Conservation (phyloP, 1,284 basidiomycete genomes). For the Polyporus tsugae region DNA sequence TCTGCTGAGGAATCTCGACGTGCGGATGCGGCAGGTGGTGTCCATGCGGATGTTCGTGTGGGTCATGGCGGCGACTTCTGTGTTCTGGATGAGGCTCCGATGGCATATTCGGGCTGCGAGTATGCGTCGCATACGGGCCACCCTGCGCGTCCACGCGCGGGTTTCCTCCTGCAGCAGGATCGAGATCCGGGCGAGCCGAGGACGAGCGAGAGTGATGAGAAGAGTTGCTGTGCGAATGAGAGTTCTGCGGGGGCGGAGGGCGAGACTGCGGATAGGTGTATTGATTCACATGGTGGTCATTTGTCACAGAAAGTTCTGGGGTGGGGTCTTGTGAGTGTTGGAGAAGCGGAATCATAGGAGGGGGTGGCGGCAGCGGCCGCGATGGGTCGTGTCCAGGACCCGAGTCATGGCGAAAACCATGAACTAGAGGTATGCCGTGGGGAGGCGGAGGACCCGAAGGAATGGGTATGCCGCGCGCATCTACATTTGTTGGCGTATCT, state of each 20-base stretch:
- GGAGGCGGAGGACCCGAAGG: slow-evolving; percentile 48
- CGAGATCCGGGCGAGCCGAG: slow-evolving; percentile 38
- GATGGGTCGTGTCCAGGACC: slow-evolving; percentile 48
- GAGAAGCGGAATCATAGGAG: slow-evolving; percentile 49
- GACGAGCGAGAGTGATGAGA: slow-evolving; percentile 45
- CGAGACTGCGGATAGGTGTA: slow-evolving; percentile 50
- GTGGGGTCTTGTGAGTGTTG: slow-evolving; percentile 44
- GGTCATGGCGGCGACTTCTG: slow-evolving; percentile 35
- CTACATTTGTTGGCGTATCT: slow-evolving; percentile 52
- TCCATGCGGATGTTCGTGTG: slow-evolving; percentile 35
- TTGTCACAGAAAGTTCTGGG: slow-evolving; percentile 45
- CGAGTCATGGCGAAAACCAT: slow-evolving; percentile 46
- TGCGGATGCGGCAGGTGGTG: slow-evolving; percentile 36
- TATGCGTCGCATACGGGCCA: slow-evolving; percentile 36
- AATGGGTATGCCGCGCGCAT: slow-evolving; percentile 34
- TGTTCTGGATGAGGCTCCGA: slow-evolving; percentile 33
- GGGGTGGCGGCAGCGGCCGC: slow-evolving; percentile 59
- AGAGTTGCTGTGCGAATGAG: slow-evolving; percentile 53
- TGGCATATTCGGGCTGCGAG: slow-evolving; percentile 39
- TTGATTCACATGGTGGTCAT: slow-evolving; percentile 44
- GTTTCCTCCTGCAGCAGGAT: slow-evolving; percentile 29
- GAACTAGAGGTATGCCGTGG: slow-evolving; percentile 45
- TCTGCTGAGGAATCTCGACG: slow-evolving; percentile 36
- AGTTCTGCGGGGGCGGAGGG: slow-evolving; percentile 46
- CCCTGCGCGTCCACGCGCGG: slow-evolving; percentile 38